phyloP scores from a whole-genome alignment of 2,329 filamentous ascomycete species.

The Diaporthe helianthi region DNA sequence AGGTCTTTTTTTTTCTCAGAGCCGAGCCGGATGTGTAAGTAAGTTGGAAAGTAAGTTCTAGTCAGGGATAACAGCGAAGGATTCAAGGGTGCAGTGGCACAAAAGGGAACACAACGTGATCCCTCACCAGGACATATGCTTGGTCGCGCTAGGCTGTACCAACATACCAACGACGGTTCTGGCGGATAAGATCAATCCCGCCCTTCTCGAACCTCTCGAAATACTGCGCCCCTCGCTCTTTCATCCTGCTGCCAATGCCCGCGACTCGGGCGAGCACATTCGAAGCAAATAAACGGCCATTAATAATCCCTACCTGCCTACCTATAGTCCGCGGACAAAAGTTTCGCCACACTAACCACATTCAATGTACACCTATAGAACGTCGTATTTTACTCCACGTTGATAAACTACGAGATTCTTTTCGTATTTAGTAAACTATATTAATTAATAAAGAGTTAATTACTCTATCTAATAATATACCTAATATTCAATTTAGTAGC shows the following conservation, averaged over 20 bases:
- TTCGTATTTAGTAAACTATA: too few species aligned
- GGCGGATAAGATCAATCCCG: slow-evolving; percentile 1
- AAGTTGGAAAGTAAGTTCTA: too few species aligned
- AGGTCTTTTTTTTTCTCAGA: neutral
- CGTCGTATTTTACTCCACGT: too few species aligned
- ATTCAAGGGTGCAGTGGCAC: neutral
- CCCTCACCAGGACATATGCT: neutral
- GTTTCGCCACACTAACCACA: too few species aligned
- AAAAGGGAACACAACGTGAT: neutral
- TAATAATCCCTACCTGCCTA: too few species aligned
- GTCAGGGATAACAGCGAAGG: slow-evolving; percentile 6
- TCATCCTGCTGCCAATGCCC: neutral
- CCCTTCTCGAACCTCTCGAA: neutral
- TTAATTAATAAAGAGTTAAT: too few species aligned
- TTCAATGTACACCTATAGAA: too few species aligned
- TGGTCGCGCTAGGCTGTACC: neutral
- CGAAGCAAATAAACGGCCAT: neutral
- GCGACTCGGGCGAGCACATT: neutral
- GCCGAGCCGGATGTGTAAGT: too few species aligned
- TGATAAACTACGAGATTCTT: too few species aligned
- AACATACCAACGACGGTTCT: neutral
- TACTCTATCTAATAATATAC: too few species aligned
- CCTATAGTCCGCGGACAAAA: too few species aligned
- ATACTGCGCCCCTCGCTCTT: neutral
- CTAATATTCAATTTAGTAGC: too few species aligned